Percentiles rank a stretch among this genome's conserved stretches.
Conservation (phyloP, 1,284 basidiomycete genomes). For the Irpex sp. region DNA sequence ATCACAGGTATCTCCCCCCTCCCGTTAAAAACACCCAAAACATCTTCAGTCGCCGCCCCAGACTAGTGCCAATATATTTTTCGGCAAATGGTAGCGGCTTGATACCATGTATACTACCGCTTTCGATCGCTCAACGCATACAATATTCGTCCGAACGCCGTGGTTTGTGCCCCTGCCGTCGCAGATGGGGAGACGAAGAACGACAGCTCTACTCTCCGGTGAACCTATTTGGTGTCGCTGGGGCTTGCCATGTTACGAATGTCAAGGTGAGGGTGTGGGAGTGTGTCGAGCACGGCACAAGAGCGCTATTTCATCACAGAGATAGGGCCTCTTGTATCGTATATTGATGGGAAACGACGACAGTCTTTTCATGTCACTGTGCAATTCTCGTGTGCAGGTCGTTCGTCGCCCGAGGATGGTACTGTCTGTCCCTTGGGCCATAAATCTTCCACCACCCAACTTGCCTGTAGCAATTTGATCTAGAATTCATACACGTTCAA, state of each 20-base stretch:
- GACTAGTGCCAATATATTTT: constrained; percentile 4
- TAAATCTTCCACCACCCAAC: constrained; percentile 68
- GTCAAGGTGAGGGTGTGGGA: too few relatives aligned
- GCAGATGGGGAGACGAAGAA: neutral
- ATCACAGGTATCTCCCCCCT: constrained; percentile 67
- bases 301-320: too few relatives aligned
- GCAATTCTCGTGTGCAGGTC: neutral
- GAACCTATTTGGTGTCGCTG: too few relatives aligned
- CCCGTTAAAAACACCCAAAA: constrained; percentile 29
- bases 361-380: neutral
- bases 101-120: neutral
- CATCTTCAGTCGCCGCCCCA: neutral
- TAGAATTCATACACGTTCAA: constrained; percentile 22
- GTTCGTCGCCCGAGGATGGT: constrained; percentile 54
- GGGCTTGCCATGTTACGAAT: too few relatives aligned
- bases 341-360: neutral
- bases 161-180: too few relatives aligned
- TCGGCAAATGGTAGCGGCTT: neutral
- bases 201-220: neutral
- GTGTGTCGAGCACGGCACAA: too few relatives aligned
- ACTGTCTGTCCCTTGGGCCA: constrained; percentile 59
- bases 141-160: too few relatives aligned
- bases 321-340: too few relatives aligned
- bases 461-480: constrained; percentile 66
- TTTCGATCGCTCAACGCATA: neutral